A percentile compares a stretch with the other conserved stretches of the same genome.
Conservation (phyloP, 1,139 yeast genomes). For the Sugiyamaella novakii region DNA sequence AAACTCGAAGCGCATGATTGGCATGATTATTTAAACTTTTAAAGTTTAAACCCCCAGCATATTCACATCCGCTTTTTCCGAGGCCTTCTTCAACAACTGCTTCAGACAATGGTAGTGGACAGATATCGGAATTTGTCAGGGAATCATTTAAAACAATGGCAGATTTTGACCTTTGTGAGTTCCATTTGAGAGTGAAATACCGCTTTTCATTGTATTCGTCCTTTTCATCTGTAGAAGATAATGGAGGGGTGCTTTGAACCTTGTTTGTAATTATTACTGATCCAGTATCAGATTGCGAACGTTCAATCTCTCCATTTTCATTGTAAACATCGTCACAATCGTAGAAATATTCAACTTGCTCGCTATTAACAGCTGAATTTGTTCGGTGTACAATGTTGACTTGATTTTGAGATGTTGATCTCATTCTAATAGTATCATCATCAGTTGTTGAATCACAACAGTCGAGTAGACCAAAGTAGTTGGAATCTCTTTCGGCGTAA, state of each 20-base stretch:
- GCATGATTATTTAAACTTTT: no score
- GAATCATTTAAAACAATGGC: neutral
- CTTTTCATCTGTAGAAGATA: no score
- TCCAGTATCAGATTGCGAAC: neutral
- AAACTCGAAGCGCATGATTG: conserved; percentile 2
- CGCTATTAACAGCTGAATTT: conserved; percentile 2
- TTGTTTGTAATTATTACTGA: neutral
- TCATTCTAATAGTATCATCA: neutral
- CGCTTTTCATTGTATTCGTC: neutral
- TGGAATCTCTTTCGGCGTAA: no score
- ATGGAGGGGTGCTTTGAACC: neutral
- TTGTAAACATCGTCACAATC: neutral
- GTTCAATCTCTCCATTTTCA: neutral
- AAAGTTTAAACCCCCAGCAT: neutral
- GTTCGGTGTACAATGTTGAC: neutral
- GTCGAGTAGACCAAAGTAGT: neutral
- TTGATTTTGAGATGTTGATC: neutral
- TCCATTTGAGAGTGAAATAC: neutral
- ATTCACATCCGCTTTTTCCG: no score
- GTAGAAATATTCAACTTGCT: conserved; percentile 1
- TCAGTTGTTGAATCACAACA: neutral
- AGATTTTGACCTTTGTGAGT: neutral
- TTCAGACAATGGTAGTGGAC: neutral
- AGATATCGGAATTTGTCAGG: neutral
- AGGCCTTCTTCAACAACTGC: no score